Evolutionary conservation across 2,329 filamentous ascomycete genomes (phyloP), one percentile per base, ranked within the genome.

Genomic region (Diaporthe sp.): DNA sequence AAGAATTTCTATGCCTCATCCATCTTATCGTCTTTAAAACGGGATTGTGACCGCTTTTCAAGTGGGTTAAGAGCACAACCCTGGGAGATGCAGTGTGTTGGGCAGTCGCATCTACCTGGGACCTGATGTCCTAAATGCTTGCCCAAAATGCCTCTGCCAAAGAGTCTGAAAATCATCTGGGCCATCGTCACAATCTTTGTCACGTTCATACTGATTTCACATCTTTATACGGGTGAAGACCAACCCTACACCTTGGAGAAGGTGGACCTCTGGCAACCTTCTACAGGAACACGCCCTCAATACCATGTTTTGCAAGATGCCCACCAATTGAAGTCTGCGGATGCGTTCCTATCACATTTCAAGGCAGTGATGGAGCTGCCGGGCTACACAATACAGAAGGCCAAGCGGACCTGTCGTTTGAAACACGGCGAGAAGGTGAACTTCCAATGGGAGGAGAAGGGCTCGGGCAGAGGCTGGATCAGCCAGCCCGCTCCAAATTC

Each of bases 351-450:
- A 25, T 44, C 61, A 13, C 61, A 67, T 13, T 67, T 67, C 44
- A 51, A 67, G 28, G 44, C 61, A 49, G 61, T 67, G 28, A 17
- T 67, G 9, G 25, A 67, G 42, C 44, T 67, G 28, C 61, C 44
- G 10, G 61, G 61, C 9, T 67, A 67, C n/a, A 67, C 61, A 4
- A 46, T 51, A 22, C 28, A 49, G 19, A 10, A n/a, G 22, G 28
- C 61, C 25, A 67, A 34, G 61, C 61, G 28, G 28, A 51, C 28
- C 10, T 67, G 61, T 37, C 61, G 28, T 4, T 49, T 67, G 61
- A 49, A 49, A 51, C 61, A 67, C 5, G 61, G 61, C 10, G 61
- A 67, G 28, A 67, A 67, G 61, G 61, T 67, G 28, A 67, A 67
- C 8, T 67, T 67, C 22, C 61, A 67, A 34, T 67, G 42, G 42